Conservation (phyloP, 495 filamentous ascomycete species). For the Trichoderma reesei region DNA sequence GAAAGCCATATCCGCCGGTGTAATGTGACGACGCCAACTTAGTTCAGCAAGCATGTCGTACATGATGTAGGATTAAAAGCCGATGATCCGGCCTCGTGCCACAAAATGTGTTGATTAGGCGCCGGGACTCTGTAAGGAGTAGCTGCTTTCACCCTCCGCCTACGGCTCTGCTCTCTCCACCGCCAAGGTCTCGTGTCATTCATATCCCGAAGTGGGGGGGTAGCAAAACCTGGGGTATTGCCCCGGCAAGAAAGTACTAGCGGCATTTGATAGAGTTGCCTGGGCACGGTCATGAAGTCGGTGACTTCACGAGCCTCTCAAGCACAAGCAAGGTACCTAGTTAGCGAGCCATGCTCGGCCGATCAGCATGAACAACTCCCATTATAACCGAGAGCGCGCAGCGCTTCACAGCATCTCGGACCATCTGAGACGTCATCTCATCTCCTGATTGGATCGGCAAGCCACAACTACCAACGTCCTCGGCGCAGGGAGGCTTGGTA, state of each 20-base stretch:
- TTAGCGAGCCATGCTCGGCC: neutral
- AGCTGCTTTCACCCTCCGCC: neutral
- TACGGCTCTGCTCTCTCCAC: neutral
- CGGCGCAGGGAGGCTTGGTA: neutral
- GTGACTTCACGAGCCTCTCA: no score
- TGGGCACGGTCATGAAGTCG: neutral
- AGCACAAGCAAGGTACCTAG: no score
- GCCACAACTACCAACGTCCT: neutral
- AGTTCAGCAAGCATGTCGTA: neutral
- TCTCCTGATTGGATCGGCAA: neutral
- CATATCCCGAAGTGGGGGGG: conserved; percentile 1
- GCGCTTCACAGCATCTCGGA: neutral
- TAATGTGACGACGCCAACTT: neutral
- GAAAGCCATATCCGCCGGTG: neutral
- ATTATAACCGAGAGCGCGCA: neutral
- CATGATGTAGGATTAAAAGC: neutral
- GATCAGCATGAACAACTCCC: neutral
- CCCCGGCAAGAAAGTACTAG: neutral
- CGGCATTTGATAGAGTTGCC: neutral
- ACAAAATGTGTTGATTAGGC: neutral
- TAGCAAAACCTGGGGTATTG: neutral
- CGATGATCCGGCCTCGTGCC: neutral
- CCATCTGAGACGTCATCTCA: conserved; percentile 1
- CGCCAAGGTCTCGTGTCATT: neutral
- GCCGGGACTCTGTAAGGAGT: neutral